Percentiles rank a stretch among this genome's conserved stretches.
Evolutionary conservation across 2,329 filamentous ascomycete species (phyloP).

Genomic region (Penicillium oxalicum): DNA sequence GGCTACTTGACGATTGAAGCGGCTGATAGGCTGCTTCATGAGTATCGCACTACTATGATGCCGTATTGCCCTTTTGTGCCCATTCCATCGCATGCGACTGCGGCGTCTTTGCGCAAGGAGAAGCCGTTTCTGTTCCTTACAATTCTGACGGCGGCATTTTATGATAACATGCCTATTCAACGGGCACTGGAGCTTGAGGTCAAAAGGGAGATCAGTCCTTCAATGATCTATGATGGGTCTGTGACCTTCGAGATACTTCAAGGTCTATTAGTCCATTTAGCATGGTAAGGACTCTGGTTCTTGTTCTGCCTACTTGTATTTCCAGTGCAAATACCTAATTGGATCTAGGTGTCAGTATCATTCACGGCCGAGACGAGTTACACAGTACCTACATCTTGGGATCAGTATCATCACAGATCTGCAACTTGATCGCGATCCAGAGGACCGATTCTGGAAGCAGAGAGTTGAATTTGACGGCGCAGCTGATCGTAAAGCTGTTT

Average conservation of each 20-base stretch:
- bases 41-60: neutral
- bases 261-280: conserved; percentile 2
- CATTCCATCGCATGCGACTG: neutral
- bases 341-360: conserved; percentile 2
- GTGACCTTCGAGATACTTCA: conserved; percentile 1
- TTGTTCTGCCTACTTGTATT: too few relatives aligned
- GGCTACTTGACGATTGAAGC: neutral
- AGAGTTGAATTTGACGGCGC: neutral
- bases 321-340: neutral
- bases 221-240: conserved; percentile 1
- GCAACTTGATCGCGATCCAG: neutral
- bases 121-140: conserved; percentile 5
- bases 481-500: neutral
- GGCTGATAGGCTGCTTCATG: neutral
- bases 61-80: conserved; percentile 3
- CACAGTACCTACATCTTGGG: conserved; percentile 5
- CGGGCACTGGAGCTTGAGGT: conserved; percentile 2
- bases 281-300: neutral
- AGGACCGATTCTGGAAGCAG: neutral
- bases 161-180: conserved; percentile 2
- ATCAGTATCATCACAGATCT: conserved; percentile 5
- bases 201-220: conserved; percentile 2
- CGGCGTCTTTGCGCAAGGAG: neutral
- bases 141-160: neutral
- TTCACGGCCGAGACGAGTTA: neutral